Base-by-base conservation (phyloP, 768 basidiomycete genomes). In the Macrocybe gigantea region DNA sequence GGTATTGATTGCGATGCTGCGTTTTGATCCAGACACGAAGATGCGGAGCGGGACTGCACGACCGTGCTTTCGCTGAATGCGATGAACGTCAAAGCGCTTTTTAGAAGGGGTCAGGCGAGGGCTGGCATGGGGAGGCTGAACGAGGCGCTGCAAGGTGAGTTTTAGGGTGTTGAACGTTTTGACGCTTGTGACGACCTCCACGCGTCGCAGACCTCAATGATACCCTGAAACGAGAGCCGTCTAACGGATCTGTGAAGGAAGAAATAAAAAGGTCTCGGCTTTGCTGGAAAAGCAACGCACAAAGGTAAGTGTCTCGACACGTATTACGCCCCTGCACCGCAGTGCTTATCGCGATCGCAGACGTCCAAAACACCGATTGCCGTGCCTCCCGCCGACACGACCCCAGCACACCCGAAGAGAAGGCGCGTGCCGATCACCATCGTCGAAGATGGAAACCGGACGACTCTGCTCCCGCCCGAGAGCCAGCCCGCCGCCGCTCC, bases 41-140 rank as follows among this genome's bases (percentile, higher is more conserved):
- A 94, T 65, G 87, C 86, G 12, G 84, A 88, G 56, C 66, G 87
- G 48, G 92, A 95, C 60, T 93, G 91, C 57, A 76, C 78, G 1
- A 77, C 71, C 5, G 85, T 80, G 1, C 64, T 95, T 31, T 53
- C 53, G 1, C 60, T 89, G 15, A 78, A 70, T 43, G 49, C 66
- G 5, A 68, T 68, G 29, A 93, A 89, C 56, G 79, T 84, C 22
- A 95, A 95, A 54, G 93, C 83, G 0, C 59, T 88, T 33, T 95
- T 87, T 58, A 71, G 93, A 50, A 71, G 91, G 58, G 85, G 76
- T 0, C 84, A 94, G 60, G 90, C 92, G 1, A 69, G 85, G 38
- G 62, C 72, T 9, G 80, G 67, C 3, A 56, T 86, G 53, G 77
- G 69, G 15, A 76, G 75, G 41, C 56, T 81, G 7, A 57, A 64